A percentile compares a stretch with the other conserved stretches of the same genome.
Evolutionary conservation across 78 protist species (phyloP).

Genomic region (Dictyostelium firmibasis): DNA sequence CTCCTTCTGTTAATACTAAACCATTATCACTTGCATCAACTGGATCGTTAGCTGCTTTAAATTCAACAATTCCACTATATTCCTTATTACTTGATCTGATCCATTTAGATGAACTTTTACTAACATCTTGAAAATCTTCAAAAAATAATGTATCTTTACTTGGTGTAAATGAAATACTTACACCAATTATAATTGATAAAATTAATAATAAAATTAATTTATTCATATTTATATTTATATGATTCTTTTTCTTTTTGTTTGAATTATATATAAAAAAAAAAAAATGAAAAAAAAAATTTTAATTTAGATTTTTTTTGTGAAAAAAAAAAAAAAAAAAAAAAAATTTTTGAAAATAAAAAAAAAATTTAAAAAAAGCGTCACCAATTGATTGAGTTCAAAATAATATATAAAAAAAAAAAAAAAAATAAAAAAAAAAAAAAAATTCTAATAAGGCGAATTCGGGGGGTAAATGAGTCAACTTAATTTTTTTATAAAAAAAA

Average conservation of each 20-base stretch:
- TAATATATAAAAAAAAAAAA: background rate
- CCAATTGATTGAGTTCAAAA: background rate
- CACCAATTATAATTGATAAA: conserved; percentile 33
- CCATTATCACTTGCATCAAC: conserved; percentile 26
- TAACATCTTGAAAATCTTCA: conserved; percentile 41
- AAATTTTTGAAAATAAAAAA: background rate
- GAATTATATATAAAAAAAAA: background rate
- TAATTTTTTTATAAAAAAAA: no score
- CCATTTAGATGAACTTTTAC: background rate
- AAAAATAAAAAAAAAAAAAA: background rate
- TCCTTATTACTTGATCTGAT: background rate
- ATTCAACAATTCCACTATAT: background rate
- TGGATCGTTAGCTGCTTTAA: conserved; percentile 6
- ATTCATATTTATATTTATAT: background rate
- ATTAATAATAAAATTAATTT: background rate
- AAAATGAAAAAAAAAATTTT: conserved; percentile 2
- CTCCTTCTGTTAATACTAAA: conserved; percentile 29
- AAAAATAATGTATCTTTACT: conserved; percentile 44
- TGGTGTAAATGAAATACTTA: conserved; percentile 28
- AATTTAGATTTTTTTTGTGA: background rate
- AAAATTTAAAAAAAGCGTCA: background rate
- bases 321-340: background rate
- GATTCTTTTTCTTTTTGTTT: background rate
- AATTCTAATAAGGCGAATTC: no score
- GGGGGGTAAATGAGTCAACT: no score